Evolutionary conservation across 371 early-diverging fungal species (phyloP).

Genomic region (Mucor mucedo): DNA sequence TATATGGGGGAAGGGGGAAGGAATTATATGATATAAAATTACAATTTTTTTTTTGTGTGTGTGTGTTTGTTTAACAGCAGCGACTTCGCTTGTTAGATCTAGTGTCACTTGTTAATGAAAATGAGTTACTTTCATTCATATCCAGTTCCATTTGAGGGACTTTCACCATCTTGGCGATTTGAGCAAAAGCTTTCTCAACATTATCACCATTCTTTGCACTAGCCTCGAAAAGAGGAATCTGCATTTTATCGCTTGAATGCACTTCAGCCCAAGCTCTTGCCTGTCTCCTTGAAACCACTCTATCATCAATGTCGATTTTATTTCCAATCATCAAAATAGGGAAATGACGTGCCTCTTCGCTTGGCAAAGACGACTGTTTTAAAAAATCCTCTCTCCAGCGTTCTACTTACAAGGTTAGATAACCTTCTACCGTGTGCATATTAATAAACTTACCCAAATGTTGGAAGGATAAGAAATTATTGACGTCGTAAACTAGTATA

Average conservation of each 20-base stretch:
- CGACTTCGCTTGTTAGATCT: constrained; percentile 10
- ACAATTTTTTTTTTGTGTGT: no score
- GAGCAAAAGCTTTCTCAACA: constrained; percentile 89
- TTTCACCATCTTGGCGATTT: constrained; percentile 77
- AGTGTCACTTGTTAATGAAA: constrained; percentile 26
- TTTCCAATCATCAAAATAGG: constrained; percentile 92
- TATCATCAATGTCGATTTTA: constrained; percentile 93
- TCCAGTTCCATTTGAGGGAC: constrained; percentile 62
- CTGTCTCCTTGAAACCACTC: constrained; percentile 71
- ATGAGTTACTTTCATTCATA: constrained; percentile 38
- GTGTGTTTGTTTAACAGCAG: constrained; percentile 24
- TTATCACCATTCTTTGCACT: constrained; percentile 93
- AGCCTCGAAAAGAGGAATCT: constrained; percentile 90
- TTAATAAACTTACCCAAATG: constrained; percentile 66
- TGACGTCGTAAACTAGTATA: constrained; percentile 95
- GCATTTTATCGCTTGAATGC: constrained; percentile 45
- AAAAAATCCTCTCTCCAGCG: constrained; percentile 94
- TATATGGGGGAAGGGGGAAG: no score
- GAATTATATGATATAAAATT: no score
- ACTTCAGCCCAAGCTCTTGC: constrained; percentile 58
- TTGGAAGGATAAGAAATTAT: constrained; percentile 90
- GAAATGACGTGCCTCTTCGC: constrained; percentile 83
- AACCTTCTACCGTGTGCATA: no score
- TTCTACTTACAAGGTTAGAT: constrained; percentile 36
- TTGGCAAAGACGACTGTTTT: constrained; percentile 64